These are phyloP conservation scores for Cadophora malorum DNA, from an alignment of 2,329 filamentous ascomycete genomes.

Conservation along the genomic window DNA sequence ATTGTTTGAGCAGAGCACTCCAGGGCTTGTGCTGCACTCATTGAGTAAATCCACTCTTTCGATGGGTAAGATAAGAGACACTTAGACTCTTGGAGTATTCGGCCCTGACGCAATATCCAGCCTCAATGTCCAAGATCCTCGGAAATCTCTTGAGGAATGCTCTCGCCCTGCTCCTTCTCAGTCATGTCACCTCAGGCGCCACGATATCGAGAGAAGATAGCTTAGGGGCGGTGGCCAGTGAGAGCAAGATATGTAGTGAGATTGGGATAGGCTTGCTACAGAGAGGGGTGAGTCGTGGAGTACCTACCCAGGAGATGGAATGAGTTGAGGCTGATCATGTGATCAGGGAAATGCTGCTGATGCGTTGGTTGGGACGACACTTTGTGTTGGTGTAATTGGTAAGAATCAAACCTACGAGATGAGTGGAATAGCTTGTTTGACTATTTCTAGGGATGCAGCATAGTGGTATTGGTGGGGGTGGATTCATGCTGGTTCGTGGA, in stretches of 20 bases:
- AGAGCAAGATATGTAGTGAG: slow-evolving; percentile 58
- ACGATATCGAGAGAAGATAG: slow-evolving; percentile 18
- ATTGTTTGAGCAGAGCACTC: background rate
- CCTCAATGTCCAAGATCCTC: background rate
- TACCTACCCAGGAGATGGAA: too few relatives aligned
- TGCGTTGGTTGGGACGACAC: slow-evolving; percentile 73
- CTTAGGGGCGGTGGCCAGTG: slow-evolving; percentile 58
- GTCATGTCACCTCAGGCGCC: background rate
- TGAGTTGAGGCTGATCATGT: slow-evolving; percentile 31
- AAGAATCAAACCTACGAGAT: slow-evolving; percentile 8
- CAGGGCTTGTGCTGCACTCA: background rate
- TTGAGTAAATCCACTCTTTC: background rate
- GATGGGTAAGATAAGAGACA: slow-evolving; percentile 6
- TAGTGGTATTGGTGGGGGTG: slow-evolving; percentile 85
- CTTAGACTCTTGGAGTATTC: background rate
- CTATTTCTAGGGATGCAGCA: slow-evolving; percentile 69
- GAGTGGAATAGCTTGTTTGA: background rate
- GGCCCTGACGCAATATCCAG: background rate
- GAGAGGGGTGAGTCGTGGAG: slow-evolving; percentile 49
- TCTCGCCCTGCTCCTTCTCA: slow-evolving; percentile 1
- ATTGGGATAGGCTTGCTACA: slow-evolving; percentile 58
- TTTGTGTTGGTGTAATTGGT: slow-evolving; percentile 77
- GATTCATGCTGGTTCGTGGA: slow-evolving; percentile 83
- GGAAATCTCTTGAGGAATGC: background rate
- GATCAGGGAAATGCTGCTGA: slow-evolving; percentile 74